Evolutionary conservation across 176 grass and related monocot species (phyloP).

Genomic region (maize (Zea mays)): Zm-B73-REFERENCE-NAM-5.0 NC_050100.1:12125501-12126000

Average conservation of each 20-base stretch:
- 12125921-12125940: slow-evolving; percentile 5
- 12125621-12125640: not conserved
- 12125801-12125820: slow-evolving; percentile 32
- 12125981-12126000: not conserved
- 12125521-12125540: slow-evolving; percentile 15
- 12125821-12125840: slow-evolving; percentile 29
- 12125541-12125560: slow-evolving; percentile 21
- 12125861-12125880: slow-evolving; percentile 25
- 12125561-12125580: slow-evolving; percentile 41
- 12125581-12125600: slow-evolving; percentile 16
- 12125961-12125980: not conserved
- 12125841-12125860: slow-evolving; percentile 29
- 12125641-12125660: slow-evolving; percentile 8
- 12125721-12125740: not conserved
- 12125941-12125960: slow-evolving; percentile 40
- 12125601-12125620: slow-evolving; percentile 22
- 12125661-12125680: not conserved
- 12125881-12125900: slow-evolving; percentile 1
- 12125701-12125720: slow-evolving; percentile 13
- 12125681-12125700: not conserved
- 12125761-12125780: slow-evolving; percentile 36
- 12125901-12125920: slow-evolving; percentile 18
- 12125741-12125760: slow-evolving; percentile 19
- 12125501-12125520: slow-evolving; percentile 16
- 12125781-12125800: slow-evolving; percentile 26